Conservation (phyloP, 1,284 basidiomycete genomes). For the Butyriboletus appendiculatus region DNA sequence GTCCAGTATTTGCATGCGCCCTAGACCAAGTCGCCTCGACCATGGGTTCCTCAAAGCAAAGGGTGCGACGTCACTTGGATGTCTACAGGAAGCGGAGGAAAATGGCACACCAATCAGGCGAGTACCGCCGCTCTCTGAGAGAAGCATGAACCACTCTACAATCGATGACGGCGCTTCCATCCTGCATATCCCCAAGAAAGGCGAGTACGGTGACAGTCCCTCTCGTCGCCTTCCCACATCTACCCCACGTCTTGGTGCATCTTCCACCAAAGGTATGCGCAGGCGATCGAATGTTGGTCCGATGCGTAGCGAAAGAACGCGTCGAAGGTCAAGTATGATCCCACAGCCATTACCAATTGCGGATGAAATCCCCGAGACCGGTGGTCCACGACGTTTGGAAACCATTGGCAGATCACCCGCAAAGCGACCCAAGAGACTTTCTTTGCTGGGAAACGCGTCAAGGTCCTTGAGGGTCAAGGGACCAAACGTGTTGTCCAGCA, state of each 20-base stretch:
- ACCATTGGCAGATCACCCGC: slow-evolving; percentile 53
- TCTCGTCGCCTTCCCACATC: slow-evolving; percentile 48
- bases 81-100: slow-evolving; percentile 73
- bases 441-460: slow-evolving; percentile 44
- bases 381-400: slow-evolving; percentile 43
- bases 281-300: slow-evolving; percentile 75
- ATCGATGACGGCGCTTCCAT: slow-evolving; percentile 11
- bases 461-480: slow-evolving; percentile 32
- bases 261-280: slow-evolving; percentile 42
- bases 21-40: slow-evolving; percentile 66
- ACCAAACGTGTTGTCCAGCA: slow-evolving; percentile 18
- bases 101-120: slow-evolving; percentile 40
- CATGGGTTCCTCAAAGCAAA: slow-evolving; percentile 67
- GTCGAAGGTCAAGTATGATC: slow-evolving; percentile 77
- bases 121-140: slow-evolving; percentile 54
- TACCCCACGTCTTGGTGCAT: slow-evolving; percentile 44
- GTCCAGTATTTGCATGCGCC: slow-evolving; percentile 39
- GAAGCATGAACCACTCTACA: slow-evolving; percentile 54
- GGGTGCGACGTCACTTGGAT: slow-evolving; percentile 52
- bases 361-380: slow-evolving; percentile 32
- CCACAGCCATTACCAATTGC: slow-evolving; percentile 55
- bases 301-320: slow-evolving; percentile 63
- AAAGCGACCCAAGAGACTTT: slow-evolving; percentile 64
- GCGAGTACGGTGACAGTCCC: slow-evolving; percentile 44
- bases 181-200: slow-evolving; percentile 39